phyloP scores from a whole-genome alignment of 352 stramenopile genomes.

The Globisporangium paddicum region DNA sequence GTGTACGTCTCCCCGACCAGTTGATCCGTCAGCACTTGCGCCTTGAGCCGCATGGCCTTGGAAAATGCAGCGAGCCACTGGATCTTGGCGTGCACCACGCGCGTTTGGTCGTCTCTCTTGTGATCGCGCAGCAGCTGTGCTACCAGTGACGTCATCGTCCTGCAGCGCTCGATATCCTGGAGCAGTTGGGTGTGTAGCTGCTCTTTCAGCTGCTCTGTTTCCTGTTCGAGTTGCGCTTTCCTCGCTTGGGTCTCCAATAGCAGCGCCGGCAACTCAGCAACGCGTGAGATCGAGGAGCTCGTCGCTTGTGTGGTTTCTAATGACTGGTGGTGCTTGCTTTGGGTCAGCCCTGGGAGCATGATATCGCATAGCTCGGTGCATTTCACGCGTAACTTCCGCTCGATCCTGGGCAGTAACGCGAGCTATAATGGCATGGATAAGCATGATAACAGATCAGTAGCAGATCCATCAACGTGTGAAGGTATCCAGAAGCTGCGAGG shows the following conservation, averaged over 20 bases:
- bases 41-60: conserved; percentile 20
- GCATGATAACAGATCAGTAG: neutral
- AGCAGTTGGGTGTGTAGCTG: conserved; percentile 15
- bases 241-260: conserved; percentile 27
- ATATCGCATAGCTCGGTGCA: conserved; percentile 31
- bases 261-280: conserved; percentile 29
- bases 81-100: conserved; percentile 24
- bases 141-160: conserved; percentile 17
- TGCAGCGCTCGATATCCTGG: conserved; percentile 19
- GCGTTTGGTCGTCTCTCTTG: conserved; percentile 29
- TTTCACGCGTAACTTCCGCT: conserved; percentile 23
- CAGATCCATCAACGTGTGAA: neutral
- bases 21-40: conserved; percentile 24
- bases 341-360: conserved; percentile 21
- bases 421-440: conserved; percentile 12
- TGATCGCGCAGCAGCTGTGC: conserved; percentile 22
- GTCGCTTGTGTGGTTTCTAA: neutral
- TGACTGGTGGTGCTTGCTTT: neutral
- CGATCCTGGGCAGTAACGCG: conserved; percentile 22
- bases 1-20: conserved; percentile 32
- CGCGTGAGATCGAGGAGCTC: conserved; percentile 10
- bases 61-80: conserved; percentile 26
- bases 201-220: conserved; percentile 3
- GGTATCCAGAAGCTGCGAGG: too few species aligned
- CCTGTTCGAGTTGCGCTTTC: conserved; percentile 10